Evolutionary conservation across 306 rosid genomes (phyloP), one percentile per base, ranked within the genome.

Genomic region (Lagenaria siceraria): DNA sequence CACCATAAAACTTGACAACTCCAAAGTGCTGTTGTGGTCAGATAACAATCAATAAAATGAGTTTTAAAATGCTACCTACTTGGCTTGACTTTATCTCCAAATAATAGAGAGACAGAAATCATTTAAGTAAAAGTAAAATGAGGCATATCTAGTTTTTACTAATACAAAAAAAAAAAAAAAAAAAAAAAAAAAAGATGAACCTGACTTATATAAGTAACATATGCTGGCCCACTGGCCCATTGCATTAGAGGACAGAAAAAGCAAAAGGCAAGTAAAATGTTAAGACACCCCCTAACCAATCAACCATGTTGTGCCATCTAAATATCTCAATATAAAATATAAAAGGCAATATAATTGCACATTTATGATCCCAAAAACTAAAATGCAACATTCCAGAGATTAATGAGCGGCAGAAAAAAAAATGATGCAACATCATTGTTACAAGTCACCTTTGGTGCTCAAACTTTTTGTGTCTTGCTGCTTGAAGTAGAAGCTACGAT

Each of bases 401-500:
- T 13, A 76, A 22, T 24, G 38, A 40, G 55, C 18, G 3, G 17
- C 43, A 40, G 3, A n/a, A 5, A 11, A n/a, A 25, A 29, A 29
- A 1, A 43, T n/a, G 17, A 63, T 29, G 48, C 25, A 63, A 24
- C 10, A 49, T 66, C 56, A 31, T 54, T 48, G 56, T 46, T 48
- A 65, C 48, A 61, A 31, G 21, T 79, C 87, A 96, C 99, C 99
- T 87, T 96, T 96, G 60, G 96, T 90, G 85, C 99, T 96, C 87
- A 89, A 84, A 84, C 97, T 90, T 83, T 90, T 96, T 25, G 97
- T 80, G 81, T 96, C 99, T 71, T 96, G 99, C 81, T 96, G 99
- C 92, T 92, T 96, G 84, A 96, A 96, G 87, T 96, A 96, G 87
- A 96, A 96, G 88, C 99, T 96, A 48, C 97, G 99, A 84, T 96